phyloP scores from a whole-genome alignment of 805 yeast genomes.

The Ogataea polymorpha region DNA sequence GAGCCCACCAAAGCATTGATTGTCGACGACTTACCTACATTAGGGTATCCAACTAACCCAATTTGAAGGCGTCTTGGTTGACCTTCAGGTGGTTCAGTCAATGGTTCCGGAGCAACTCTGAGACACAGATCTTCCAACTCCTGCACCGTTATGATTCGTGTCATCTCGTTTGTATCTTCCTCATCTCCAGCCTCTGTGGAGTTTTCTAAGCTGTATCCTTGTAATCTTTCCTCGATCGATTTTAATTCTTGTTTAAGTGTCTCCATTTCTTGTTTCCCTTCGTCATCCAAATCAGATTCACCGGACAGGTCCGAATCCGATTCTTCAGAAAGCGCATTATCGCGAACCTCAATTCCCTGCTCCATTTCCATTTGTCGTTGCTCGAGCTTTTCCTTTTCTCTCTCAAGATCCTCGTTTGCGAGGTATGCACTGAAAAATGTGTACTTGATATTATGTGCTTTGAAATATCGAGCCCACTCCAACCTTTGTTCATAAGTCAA shows the following conservation, averaged over 20 bases:
- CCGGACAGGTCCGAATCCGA: conserved; percentile 12
- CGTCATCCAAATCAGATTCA: conserved; percentile 13
- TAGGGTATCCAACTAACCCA: conserved; percentile 97
- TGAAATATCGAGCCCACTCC: conserved; percentile 85
- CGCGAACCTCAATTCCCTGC: background rate
- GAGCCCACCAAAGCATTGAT: conserved; percentile 95
- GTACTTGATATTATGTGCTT: conserved; percentile 62
- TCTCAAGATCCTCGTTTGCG: conserved; percentile 73
- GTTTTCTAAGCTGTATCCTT: conserved; percentile 3
- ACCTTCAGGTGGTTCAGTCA: conserved; percentile 50
- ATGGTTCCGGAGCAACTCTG: conserved; percentile 70
- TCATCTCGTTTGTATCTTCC: conserved; percentile 43
- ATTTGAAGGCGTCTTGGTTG: conserved; percentile 70
- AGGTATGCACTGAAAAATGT: conserved; percentile 91
- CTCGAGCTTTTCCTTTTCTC: conserved; percentile 42
- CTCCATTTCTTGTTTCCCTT: conserved; percentile 20
- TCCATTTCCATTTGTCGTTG: background rate
- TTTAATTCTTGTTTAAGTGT: conserved; percentile 20
- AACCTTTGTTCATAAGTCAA: conserved; percentile 73
- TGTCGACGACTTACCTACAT: conserved; percentile 82
- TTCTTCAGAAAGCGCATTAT: background rate
- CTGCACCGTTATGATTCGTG: conserved; percentile 73
- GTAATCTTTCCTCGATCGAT: conserved; percentile 18
- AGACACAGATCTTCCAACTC: conserved; percentile 82
- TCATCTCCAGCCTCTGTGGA: conserved; percentile 26